A percentile compares a stretch with the other conserved stretches of the same genome.
These are phyloP conservation scores for Tillandsia leiboldiana DNA, from an alignment of 176 grass and related monocot genomes.

Conservation along the genomic window DNA sequence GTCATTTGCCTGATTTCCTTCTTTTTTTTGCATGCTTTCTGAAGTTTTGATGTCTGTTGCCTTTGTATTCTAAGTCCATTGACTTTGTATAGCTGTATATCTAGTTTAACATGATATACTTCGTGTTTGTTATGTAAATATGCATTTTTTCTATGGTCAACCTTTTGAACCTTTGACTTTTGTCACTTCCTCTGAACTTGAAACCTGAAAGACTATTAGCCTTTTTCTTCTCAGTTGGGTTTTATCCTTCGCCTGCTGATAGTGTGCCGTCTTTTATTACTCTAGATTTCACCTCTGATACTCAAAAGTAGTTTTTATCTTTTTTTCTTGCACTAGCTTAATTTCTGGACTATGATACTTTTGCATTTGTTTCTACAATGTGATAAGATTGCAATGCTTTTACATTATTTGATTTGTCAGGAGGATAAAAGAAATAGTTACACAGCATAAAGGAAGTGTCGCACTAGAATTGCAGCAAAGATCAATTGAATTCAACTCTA, in stretches of 20 bases:
- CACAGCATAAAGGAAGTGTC: slow-evolving; percentile 68
- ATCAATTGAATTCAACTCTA: slow-evolving; percentile 95
- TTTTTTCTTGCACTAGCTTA: background rate
- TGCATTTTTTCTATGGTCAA: background rate
- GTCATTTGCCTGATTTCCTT: background rate
- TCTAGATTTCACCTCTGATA: too few relatives aligned
- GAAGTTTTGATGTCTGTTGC: background rate
- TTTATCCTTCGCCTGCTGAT: too few relatives aligned
- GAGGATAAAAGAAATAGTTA: slow-evolving; percentile 83
- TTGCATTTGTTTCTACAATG: background rate
- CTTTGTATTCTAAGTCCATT: background rate
- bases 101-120: background rate
- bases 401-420: slow-evolving; percentile 30
- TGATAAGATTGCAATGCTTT: background rate
- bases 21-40: background rate
- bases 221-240: too few relatives aligned
- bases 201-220: too few relatives aligned
- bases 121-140: background rate
- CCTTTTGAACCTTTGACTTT: too few relatives aligned
- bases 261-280: too few relatives aligned
- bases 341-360: background rate
- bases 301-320: too few relatives aligned
- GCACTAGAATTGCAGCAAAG: slow-evolving; percentile 95
- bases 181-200: too few relatives aligned
- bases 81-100: slow-evolving; percentile 2